Conservation (phyloP, 257 asterid species). For the Capsicum rhomboideum region DNA sequence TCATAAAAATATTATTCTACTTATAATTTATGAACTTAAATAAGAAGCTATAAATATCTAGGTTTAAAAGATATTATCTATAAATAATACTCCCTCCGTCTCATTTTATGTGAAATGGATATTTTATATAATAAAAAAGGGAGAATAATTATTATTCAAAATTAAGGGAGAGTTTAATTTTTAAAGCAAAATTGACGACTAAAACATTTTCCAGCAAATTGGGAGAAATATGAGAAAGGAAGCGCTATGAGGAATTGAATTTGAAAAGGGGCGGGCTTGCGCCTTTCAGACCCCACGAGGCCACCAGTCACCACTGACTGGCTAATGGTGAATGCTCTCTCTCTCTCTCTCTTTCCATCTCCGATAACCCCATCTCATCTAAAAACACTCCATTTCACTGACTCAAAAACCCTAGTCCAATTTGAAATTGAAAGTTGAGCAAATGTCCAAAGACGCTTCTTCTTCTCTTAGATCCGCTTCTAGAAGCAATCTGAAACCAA, state of each 20-base stretch:
- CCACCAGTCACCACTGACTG: neutral
- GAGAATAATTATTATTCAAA: too few relatives aligned
- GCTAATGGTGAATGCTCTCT: neutral
- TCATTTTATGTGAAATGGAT: too few relatives aligned
- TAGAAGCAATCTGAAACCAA: conserved; percentile 14
- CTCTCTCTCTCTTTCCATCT: neutral
- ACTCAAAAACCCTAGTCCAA: neutral
- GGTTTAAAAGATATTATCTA: too few relatives aligned
- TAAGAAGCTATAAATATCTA: too few relatives aligned
- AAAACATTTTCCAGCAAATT: too few relatives aligned
- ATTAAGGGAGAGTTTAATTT: too few relatives aligned
- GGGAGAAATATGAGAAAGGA: neutral
- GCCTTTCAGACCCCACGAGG: neutral
- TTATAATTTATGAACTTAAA: too few relatives aligned
- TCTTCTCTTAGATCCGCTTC: conserved; percentile 2
- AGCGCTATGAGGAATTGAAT: conserved; percentile 2
- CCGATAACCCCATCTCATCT: neutral
- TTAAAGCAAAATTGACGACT: too few relatives aligned
- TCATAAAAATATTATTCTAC: too few relatives aligned
- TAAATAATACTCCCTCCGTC: too few relatives aligned
- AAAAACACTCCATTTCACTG: neutral
- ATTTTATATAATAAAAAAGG: too few relatives aligned
- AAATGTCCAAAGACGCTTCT: conserved; percentile 7
- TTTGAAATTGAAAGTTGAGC: neutral
- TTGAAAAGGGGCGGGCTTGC: conserved; percentile 26